A percentile compares a stretch with the other conserved stretches of the same genome.
phyloP scores from a whole-genome alignment of 2,329 filamentous ascomycete genomes.

The Cylindrodendrum hubeiense region DNA sequence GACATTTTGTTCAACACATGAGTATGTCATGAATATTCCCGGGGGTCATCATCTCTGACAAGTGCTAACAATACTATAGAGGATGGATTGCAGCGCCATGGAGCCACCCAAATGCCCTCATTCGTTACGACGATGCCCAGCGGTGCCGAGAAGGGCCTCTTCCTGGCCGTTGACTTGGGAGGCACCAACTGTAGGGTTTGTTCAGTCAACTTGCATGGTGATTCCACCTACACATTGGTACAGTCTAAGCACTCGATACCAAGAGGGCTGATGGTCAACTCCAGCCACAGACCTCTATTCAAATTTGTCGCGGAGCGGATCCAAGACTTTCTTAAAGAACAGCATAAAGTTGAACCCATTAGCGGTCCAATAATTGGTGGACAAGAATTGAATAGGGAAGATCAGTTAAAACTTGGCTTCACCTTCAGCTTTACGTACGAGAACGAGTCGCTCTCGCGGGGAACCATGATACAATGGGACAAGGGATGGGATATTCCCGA shows the following conservation, averaged over 20 bases:
- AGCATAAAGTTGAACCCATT: background rate
- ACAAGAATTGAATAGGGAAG: background rate
- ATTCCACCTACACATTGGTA: constrained; percentile 79
- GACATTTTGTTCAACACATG: constrained; percentile 15
- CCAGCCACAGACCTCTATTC: constrained; percentile 15
- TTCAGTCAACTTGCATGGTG: constrained; percentile 55
- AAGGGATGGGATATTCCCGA: constrained; percentile 18
- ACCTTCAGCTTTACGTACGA: constrained; percentile 21
- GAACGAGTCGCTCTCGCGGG: constrained; percentile 3
- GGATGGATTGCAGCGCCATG: background rate
- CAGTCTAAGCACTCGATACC: constrained; percentile 18
- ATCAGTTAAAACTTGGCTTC: constrained; percentile 1
- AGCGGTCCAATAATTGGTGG: background rate
- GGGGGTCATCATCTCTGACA: background rate
- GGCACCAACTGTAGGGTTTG: constrained; percentile 52
- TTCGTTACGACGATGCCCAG: constrained; percentile 17
- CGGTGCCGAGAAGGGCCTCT: constrained; percentile 13
- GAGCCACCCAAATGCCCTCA: constrained; percentile 14
- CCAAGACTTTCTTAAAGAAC: background rate
- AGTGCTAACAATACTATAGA: background rate
- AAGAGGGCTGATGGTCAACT: constrained; percentile 5
- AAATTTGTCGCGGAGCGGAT: constrained; percentile 6
- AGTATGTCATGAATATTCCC: background rate
- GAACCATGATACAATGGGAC: constrained; percentile 17
- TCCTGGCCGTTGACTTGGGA: constrained; percentile 49